These are phyloP conservation scores for Sanghuangporus baumii DNA, from an alignment of 1,284 basidiomycete genomes.

Conservation along the genomic window DNA sequence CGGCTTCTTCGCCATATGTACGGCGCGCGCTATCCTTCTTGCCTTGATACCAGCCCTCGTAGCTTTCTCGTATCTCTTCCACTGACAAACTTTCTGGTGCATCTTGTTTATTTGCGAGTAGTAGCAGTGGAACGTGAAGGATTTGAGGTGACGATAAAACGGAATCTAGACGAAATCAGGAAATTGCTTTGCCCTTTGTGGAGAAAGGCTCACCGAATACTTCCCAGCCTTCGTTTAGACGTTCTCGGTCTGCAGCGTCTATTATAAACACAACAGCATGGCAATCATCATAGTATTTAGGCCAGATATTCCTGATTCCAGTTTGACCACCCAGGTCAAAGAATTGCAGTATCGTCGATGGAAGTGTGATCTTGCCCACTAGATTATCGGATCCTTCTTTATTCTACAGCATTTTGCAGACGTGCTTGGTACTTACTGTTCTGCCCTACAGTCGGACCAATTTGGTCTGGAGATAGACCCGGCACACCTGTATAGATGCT, in stretches of 20 bases:
- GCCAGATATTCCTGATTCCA: conserved; percentile 90
- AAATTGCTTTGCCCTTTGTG: not conserved
- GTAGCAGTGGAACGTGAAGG: conserved; percentile 79
- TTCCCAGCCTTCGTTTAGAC: conserved; percentile 88
- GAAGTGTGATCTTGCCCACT: conserved; percentile 90
- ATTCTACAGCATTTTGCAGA: not conserved
- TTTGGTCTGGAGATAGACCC: conserved; percentile 81
- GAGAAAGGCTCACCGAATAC: conserved; percentile 69
- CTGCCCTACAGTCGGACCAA: conserved; percentile 91
- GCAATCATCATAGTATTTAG: conserved; percentile 89
- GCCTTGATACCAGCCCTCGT: conserved; percentile 82
- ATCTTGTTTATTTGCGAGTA: conserved; percentile 94
- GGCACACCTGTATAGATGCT: conserved; percentile 83
- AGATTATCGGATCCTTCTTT: not conserved
- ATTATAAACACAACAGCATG: conserved; percentile 92
- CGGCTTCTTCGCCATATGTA: conserved; percentile 44
- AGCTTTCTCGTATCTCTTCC: conserved; percentile 84
- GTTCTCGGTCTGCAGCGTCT: conserved; percentile 81
- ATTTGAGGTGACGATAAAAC: conserved; percentile 84
- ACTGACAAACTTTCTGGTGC: conserved; percentile 72
- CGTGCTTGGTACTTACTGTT: conserved; percentile 60
- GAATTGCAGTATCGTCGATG: conserved; percentile 89
- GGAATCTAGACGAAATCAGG: conserved; percentile 47
- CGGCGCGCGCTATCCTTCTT: conserved; percentile 62
- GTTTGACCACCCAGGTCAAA: conserved; percentile 92